Evolutionary conservation across 257 asterid species (phyloP).

Genomic region (Craterostigma plantagineum): DNA sequence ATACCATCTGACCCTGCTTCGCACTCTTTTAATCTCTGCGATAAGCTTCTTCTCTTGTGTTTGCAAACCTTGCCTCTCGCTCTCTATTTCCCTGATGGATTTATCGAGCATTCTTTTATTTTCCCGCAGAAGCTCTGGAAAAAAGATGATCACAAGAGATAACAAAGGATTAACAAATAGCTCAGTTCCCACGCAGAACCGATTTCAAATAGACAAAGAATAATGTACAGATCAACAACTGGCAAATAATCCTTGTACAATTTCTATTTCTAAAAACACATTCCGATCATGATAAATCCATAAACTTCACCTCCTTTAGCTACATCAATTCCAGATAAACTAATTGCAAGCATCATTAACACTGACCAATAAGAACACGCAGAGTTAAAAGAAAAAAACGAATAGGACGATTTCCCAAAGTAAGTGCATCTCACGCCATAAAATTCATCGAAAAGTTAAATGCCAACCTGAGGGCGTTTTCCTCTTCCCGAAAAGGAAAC

Average conservation of each 20-base stretch:
- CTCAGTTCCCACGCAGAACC: slow-evolving; percentile 7
- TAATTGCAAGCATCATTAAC: too few relatives aligned
- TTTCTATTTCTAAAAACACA: too few relatives aligned
- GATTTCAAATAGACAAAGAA: slow-evolving; percentile 2
- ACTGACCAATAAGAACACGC: not conserved
- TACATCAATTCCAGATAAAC: not conserved
- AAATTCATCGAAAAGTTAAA: not conserved
- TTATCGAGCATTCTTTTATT: slow-evolving; percentile 95
- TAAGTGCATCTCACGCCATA: not conserved
- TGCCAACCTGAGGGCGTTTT: slow-evolving; percentile 83
- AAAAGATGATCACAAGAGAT: not conserved
- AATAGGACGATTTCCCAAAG: not conserved
- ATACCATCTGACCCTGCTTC: slow-evolving; percentile 96
- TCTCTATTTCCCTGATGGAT: slow-evolving; percentile 85
- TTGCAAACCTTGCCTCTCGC: slow-evolving; percentile 93
- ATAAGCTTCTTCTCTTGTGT: slow-evolving; percentile 86
- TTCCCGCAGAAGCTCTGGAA: slow-evolving; percentile 84
- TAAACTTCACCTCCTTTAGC: too few relatives aligned
- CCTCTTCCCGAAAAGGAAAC: slow-evolving; percentile 79
- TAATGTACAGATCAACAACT: not conserved
- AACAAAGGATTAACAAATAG: not conserved
- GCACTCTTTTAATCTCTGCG: slow-evolving; percentile 87
- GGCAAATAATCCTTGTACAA: too few relatives aligned
- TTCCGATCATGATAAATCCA: too few relatives aligned
- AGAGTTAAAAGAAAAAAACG: too few relatives aligned